These are phyloP conservation scores for Alternaria ethzedia DNA, from an alignment of 2,329 filamentous ascomycete species.

Conservation along the genomic window DNA sequence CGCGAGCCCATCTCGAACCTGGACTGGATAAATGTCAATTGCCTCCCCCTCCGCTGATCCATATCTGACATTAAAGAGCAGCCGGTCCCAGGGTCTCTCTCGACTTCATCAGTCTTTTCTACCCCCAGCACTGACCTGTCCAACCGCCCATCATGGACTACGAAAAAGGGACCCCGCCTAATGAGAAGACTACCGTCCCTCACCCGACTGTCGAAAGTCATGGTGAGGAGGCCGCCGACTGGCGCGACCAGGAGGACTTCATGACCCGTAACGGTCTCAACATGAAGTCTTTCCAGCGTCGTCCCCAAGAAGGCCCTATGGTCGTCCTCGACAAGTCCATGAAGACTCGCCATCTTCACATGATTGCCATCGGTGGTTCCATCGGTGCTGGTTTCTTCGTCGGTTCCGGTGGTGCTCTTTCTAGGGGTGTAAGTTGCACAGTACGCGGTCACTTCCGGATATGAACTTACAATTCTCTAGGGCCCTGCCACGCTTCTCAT, in stretches of 20 bases:
- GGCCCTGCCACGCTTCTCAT: conserved; percentile 43
- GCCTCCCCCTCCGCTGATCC: conserved; percentile 34
- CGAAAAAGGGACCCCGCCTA: conserved; percentile 31
- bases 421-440: conserved; percentile 54
- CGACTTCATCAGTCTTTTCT: conserved; percentile 7
- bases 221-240: conserved; percentile 24
- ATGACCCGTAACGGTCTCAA: conserved; percentile 46
- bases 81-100: conserved; percentile 17
- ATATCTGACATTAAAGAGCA: conserved; percentile 29
- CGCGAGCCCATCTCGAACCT: conserved; percentile 23
- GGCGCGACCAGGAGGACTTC: conserved; percentile 43
- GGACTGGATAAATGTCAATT: conserved; percentile 28
- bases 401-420: conserved; percentile 63
- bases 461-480: conserved; percentile 18
- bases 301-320: conserved; percentile 28
- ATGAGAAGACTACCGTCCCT: conserved; percentile 36
- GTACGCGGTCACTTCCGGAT: not conserved
- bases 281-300: conserved; percentile 44
- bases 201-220: conserved; percentile 21
- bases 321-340: conserved; percentile 52
- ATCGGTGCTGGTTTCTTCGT: conserved; percentile 70
- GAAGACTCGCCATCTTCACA: conserved; percentile 65
- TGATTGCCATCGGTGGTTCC: conserved; percentile 68
- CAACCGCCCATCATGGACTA: conserved; percentile 33
- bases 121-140: conserved; percentile 14